A percentile compares a stretch with the other conserved stretches of the same genome.
phyloP scores from a whole-genome alignment of 179 eudicot species.

The Spergularia azorica region DNA sequence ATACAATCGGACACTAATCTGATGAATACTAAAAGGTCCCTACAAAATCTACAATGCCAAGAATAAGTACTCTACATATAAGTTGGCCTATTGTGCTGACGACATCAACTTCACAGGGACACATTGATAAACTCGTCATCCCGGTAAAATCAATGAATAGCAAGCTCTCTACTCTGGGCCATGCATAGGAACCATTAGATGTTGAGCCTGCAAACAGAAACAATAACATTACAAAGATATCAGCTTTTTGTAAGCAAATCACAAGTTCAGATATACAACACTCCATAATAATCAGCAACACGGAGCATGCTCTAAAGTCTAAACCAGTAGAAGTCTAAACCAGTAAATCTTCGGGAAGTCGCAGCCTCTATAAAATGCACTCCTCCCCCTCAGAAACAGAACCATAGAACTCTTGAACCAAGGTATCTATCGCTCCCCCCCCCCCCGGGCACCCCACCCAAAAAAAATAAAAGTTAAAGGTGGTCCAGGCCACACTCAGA shows the following conservation, averaged over 20 bases:
- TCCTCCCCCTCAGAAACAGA: no score
- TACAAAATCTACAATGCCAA: conserved; percentile 32
- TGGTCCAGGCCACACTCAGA: no score
- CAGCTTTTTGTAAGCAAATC: neutral
- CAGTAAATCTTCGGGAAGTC: neutral
- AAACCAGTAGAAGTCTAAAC: conserved; percentile 39
- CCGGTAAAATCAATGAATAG: conserved; percentile 21
- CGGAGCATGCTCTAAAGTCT: no score
- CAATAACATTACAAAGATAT: neutral
- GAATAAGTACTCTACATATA: conserved; percentile 27
- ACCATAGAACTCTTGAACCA: no score
- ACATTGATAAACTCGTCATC: conserved; percentile 7
- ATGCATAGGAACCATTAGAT: conserved; percentile 49
- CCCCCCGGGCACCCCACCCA: no score
- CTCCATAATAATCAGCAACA: no score
- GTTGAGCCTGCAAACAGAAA: conserved; percentile 35
- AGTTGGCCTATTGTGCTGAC: conserved; percentile 19
- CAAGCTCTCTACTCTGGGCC: conserved; percentile 35
- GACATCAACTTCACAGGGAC: conserved; percentile 12
- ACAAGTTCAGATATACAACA: neutral
- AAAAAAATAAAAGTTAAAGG: no score
- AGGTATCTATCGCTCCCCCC: no score
- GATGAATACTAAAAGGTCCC: conserved; percentile 18
- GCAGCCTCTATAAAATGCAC: no score
- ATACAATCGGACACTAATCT: conserved; percentile 30